These are phyloP conservation scores for Yamadazyma mexicana DNA, from an alignment of 1,139 yeast species.

Conservation along the genomic window DNA sequence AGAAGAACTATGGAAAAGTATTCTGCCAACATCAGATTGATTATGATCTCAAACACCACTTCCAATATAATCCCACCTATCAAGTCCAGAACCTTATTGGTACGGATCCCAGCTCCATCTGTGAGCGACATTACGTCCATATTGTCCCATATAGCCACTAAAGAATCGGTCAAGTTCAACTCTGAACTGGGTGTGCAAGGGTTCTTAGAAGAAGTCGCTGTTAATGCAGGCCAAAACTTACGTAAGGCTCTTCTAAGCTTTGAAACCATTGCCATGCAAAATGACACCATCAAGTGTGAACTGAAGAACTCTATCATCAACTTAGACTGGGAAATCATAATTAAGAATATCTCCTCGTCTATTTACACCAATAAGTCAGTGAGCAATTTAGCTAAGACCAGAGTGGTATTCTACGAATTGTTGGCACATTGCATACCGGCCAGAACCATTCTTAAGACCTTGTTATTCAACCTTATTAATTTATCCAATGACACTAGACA, in stretches of 20 bases:
- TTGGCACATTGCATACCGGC: constrained; percentile 94
- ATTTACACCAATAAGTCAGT: constrained; percentile 66
- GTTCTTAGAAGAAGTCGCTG: constrained; percentile 55
- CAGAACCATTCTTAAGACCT: constrained; percentile 65
- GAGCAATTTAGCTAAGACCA: constrained; percentile 66
- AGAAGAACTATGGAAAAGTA: constrained; percentile 98
- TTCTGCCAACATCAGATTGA: constrained; percentile 79
- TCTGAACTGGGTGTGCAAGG: constrained; percentile 35
- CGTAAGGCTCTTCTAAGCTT: constrained; percentile 76
- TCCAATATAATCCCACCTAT: constrained; percentile 93
- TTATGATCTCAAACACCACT: constrained; percentile 84
- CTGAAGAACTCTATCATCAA: constrained; percentile 33
- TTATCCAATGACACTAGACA: constrained; percentile 30
- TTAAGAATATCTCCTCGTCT: constrained; percentile 61
- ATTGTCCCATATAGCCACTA: constrained; percentile 53
- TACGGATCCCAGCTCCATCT: constrained; percentile 84
- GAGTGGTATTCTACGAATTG: constrained; percentile 79
- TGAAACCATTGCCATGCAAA: constrained; percentile 83
- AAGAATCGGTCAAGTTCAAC: constrained; percentile 51
- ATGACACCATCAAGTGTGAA: constrained; percentile 44
- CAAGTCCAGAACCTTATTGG: constrained; percentile 83
- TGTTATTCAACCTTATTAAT: constrained; percentile 57
- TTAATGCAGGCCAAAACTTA: constrained; percentile 64
- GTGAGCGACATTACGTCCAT: constrained; percentile 55
- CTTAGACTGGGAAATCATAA: constrained; percentile 89